A percentile compares a stretch with the other conserved stretches of the same genome.
These are phyloP conservation scores for Xanthoconium separans DNA, from an alignment of 1,284 basidiomycete genomes.

Conservation along the genomic window DNA sequence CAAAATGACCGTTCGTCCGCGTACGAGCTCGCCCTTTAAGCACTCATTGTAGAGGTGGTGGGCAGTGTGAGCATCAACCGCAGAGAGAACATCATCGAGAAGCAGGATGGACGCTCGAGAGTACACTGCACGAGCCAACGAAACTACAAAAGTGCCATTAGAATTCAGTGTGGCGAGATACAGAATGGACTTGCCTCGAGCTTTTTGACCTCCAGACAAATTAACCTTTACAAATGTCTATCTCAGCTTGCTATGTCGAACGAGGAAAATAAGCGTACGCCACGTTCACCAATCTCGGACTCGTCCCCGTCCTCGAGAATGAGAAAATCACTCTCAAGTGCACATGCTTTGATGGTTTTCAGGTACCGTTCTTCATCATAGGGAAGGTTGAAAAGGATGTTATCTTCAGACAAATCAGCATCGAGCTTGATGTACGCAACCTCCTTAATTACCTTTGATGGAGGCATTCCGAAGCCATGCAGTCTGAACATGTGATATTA, in stretches of 20 bases:
- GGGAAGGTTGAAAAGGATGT: slow-evolving; percentile 88
- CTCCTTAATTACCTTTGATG: slow-evolving; percentile 62
- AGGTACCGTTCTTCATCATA: slow-evolving; percentile 75
- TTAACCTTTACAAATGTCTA: slow-evolving; percentile 56
- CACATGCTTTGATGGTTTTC: slow-evolving; percentile 48
- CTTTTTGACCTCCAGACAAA: slow-evolving; percentile 94
- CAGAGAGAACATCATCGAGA: slow-evolving; percentile 85
- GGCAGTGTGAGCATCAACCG: slow-evolving; percentile 87
- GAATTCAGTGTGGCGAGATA: neutral
- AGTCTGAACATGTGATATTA: slow-evolving; percentile 34
- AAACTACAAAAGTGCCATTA: slow-evolving; percentile 49
- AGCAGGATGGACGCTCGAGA: slow-evolving; percentile 84
- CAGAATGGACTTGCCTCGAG: slow-evolving; percentile 56
- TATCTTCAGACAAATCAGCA: slow-evolving; percentile 51
- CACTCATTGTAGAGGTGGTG: slow-evolving; percentile 83
- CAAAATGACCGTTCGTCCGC: slow-evolving; percentile 77
- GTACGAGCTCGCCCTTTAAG: slow-evolving; percentile 81
- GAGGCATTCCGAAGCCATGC: slow-evolving; percentile 91
- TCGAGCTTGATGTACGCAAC: neutral
- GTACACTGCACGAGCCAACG: slow-evolving; percentile 91
- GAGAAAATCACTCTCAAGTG: slow-evolving; percentile 75
- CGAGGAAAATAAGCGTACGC: slow-evolving; percentile 43
- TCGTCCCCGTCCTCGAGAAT: slow-evolving; percentile 95
- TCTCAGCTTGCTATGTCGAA: neutral
- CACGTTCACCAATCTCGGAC: slow-evolving; percentile 88